Conservation (phyloP, 2,329 filamentous ascomycete species). For the Epichloe sibirici region DNA sequence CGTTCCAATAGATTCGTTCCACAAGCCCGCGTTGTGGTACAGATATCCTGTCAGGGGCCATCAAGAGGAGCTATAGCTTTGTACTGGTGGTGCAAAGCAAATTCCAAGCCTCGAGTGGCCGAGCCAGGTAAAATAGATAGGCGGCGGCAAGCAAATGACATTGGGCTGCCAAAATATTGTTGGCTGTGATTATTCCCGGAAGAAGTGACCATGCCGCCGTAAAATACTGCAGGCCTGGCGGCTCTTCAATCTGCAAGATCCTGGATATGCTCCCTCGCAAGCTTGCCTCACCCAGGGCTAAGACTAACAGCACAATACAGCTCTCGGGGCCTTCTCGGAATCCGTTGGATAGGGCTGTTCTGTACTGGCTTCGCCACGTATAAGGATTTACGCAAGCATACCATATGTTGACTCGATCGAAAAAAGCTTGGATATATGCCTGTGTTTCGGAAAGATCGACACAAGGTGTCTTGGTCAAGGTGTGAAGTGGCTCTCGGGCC, state of each 20-base stretch:
- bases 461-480: conserved; percentile 49
- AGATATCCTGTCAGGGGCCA: conserved; percentile 59
- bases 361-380: conserved; percentile 66
- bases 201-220: conserved; percentile 68
- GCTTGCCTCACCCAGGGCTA: conserved; percentile 67
- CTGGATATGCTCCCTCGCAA: conserved; percentile 64
- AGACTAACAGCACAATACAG: conserved; percentile 67
- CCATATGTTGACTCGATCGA: conserved; percentile 72
- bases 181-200: conserved; percentile 67
- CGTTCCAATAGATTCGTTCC: conserved; percentile 76
- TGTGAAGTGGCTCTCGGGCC: conserved; percentile 61
- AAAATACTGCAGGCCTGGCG: conserved; percentile 68
- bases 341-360: conserved; percentile 59
- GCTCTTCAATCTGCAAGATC: conserved; percentile 54
- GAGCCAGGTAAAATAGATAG: conserved; percentile 71
- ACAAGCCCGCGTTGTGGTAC: conserved; percentile 59
- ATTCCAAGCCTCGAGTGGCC: conserved; percentile 74
- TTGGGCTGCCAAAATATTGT: conserved; percentile 65
- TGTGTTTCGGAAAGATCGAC: conserved; percentile 64
- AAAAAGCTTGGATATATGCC: conserved; percentile 67
- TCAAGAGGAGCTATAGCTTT: conserved; percentile 68
- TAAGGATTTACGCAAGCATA: conserved; percentile 78
- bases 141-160: conserved; percentile 71
- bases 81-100: conserved; percentile 68
- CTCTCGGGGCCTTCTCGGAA: conserved; percentile 72